Percentiles rank a stretch among this genome's conserved stretches.
phyloP scores from a whole-genome alignment of 305 asterid genomes.

The Fraxinus velutina region DNA sequence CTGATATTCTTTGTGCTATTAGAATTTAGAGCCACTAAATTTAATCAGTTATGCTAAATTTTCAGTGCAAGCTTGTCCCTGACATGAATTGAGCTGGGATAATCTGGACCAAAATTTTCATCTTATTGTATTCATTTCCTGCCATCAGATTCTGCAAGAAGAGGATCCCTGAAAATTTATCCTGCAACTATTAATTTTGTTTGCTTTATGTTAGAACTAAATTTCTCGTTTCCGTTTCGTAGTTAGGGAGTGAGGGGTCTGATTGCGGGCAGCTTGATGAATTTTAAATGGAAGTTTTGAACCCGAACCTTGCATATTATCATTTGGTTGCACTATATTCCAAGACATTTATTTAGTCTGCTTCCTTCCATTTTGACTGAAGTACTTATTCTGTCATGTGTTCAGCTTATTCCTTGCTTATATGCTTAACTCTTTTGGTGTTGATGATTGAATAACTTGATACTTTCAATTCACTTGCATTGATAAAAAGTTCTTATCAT shows the following conservation, averaged over 20 bases:
- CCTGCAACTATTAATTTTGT: background rate
- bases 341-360: background rate
- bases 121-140: background rate
- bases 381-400: background rate
- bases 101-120: background rate
- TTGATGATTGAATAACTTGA: background rate
- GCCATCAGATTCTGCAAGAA: background rate
- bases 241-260: background rate
- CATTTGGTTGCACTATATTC: background rate
- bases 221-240: background rate
- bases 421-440: background rate
- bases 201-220: background rate
- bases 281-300: background rate
- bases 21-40: background rate
- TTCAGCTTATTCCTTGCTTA: background rate
- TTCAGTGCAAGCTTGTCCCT: background rate
- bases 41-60: background rate
- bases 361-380: background rate
- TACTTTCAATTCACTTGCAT: background rate
- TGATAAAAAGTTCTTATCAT: background rate
- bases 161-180: background rate
- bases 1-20: background rate
- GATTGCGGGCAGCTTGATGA: background rate
- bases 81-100: background rate
- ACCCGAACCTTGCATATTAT: background rate